Percentiles rank a stretch among this genome's conserved stretches.
Evolutionary conservation across 345 rosid species (phyloP).

Genomic region (Leavenworthia alabamica): DNA sequence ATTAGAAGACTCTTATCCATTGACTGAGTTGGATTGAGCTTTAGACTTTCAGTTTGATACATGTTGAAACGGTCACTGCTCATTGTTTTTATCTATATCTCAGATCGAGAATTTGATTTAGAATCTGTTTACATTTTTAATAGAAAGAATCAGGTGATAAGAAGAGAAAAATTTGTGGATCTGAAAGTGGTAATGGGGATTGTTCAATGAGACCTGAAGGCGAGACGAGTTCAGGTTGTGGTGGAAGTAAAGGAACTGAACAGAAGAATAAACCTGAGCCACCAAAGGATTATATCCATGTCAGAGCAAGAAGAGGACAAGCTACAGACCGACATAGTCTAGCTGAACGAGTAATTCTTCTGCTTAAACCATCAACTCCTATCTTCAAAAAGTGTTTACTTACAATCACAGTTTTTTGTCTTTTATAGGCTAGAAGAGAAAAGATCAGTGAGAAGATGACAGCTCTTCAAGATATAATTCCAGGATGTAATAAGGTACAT

Average conservation of each 20-base stretch:
- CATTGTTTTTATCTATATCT: not conserved
- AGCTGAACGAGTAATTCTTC: slow-evolving; percentile 76
- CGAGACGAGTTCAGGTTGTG: slow-evolving; percentile 54
- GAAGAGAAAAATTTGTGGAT: slow-evolving; percentile 40
- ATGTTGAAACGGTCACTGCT: slow-evolving; percentile 3
- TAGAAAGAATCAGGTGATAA: slow-evolving; percentile 63
- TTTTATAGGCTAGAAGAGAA: slow-evolving; percentile 89
- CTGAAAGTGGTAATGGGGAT: slow-evolving; percentile 41
- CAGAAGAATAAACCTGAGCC: slow-evolving; percentile 59
- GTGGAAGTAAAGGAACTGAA: slow-evolving; percentile 39
- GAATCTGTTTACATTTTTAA: slow-evolving; percentile 2
- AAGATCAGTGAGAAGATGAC: slow-evolving; percentile 95
- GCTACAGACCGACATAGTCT: slow-evolving; percentile 98
- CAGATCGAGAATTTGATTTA: slow-evolving; percentile 10
- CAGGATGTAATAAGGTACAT: slow-evolving; percentile 87
- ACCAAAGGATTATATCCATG: slow-evolving; percentile 90
- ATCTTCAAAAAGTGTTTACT: not conserved
- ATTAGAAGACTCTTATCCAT: slow-evolving; percentile 9
- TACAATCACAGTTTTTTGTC: not conserved
- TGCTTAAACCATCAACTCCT: not conserved
- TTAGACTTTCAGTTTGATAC: not conserved
- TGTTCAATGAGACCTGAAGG: slow-evolving; percentile 50
- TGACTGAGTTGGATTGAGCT: slow-evolving; percentile 23
- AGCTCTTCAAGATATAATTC: slow-evolving; percentile 90
- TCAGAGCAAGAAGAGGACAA: slow-evolving; percentile 96